Evolutionary conservation across 805 yeast genomes (phyloP), one percentile per base, ranked within the genome.

Genomic region (Pichia californica): DNA sequence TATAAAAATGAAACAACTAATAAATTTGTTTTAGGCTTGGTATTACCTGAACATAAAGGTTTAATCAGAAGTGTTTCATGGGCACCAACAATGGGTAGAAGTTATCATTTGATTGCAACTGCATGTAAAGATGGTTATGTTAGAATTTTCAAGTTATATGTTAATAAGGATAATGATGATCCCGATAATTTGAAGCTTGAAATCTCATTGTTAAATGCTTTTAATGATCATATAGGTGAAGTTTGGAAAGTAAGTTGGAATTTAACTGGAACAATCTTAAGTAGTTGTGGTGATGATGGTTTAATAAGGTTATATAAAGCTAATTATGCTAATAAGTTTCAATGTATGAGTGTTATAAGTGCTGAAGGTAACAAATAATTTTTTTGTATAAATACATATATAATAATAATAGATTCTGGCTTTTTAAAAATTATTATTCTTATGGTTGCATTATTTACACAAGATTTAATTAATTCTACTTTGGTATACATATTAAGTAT

Each of bases 211-310:
- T 31, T 61, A n/a, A 53, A 56, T 19, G 41, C 57, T n/a, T 59
- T 59, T 34, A 59, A 58, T 41, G 66, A 62, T 33, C 64, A 61
- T 43, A 52, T 49, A 20, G 63, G 64, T 9, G 66, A 93, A 63
- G 96, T 93, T 1, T 93, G 99, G 99, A 76, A 89, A 31, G 98
- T 93, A 2, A 76, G 85, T 23, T 93, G 99, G 98, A 93, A 93
- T 60, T 62, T 82, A 36, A 87, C 98, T 0, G 98, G 98, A 5
- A 87, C 98, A 0, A 81, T 93, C 5, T 66, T 93, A 49, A 84
- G 96, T 52, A 82, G 93, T 37, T 88, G 97, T 6, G 98, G 99
- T 16, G 97, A 89, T 58, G 98, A 93, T 59, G 97, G 97, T 3
- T 80, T 82, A 50, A 81, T 91, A 6, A 70, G 96, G 53, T 71